Conservation (phyloP, 2,329 filamentous ascomycete genomes). For the Sclerotinia glacialis region DNA sequence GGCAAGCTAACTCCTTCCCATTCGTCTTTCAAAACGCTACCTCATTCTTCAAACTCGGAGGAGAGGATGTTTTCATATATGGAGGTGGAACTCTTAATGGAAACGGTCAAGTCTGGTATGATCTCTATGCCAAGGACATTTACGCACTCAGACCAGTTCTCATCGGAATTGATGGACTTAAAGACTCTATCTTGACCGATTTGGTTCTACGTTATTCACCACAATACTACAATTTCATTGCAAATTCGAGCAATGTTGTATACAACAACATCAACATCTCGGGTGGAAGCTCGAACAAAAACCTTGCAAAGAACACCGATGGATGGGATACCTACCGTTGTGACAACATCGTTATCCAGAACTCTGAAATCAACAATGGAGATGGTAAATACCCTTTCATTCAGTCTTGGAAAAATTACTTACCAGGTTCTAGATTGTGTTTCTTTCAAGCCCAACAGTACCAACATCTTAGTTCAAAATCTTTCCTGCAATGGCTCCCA, state of each 20-base stretch:
- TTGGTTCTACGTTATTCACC: slow-evolving; percentile 59
- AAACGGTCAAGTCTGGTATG: slow-evolving; percentile 62
- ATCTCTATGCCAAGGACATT: slow-evolving; percentile 51
- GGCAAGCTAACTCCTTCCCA: slow-evolving; percentile 62
- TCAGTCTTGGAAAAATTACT: not conserved
- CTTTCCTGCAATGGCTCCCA: slow-evolving; percentile 67
- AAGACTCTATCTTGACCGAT: slow-evolving; percentile 57
- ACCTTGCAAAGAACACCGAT: slow-evolving; percentile 63
- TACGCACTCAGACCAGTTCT: slow-evolving; percentile 59
- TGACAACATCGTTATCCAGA: slow-evolving; percentile 61
- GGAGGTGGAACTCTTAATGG: slow-evolving; percentile 63
- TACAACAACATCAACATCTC: slow-evolving; percentile 61
- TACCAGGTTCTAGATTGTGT: slow-evolving; percentile 53
- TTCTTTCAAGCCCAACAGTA: slow-evolving; percentile 72
- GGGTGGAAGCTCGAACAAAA: slow-evolving; percentile 51
- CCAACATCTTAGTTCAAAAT: slow-evolving; percentile 65
- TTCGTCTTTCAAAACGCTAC: slow-evolving; percentile 65
- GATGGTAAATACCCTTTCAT: slow-evolving; percentile 45
- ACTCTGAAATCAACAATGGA: slow-evolving; percentile 61
- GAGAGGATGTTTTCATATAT: slow-evolving; percentile 65
- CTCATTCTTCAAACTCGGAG: slow-evolving; percentile 65
- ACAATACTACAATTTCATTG: slow-evolving; percentile 62
- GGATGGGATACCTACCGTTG: slow-evolving; percentile 64
- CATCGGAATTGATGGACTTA: slow-evolving; percentile 54
- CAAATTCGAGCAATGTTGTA: slow-evolving; percentile 62